Evolutionary conservation across 2,329 filamentous ascomycete genomes (phyloP).

Genomic region (Thielaviopsis euricoi): DNA sequence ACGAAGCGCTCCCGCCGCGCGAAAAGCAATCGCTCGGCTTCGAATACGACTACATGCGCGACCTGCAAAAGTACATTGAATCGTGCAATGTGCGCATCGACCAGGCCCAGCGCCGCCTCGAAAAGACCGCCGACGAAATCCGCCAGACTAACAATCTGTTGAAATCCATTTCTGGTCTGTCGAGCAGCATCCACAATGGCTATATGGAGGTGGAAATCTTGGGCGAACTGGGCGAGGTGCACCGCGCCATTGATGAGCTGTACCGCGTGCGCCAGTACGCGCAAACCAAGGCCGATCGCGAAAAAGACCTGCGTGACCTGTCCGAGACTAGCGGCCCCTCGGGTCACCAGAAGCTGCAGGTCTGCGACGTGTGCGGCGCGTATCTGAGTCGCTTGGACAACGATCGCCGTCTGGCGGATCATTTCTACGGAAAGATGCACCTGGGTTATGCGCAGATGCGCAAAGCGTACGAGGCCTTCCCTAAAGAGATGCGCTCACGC

Average conservation of each 20-base stretch:
- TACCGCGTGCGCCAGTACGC: constrained; percentile 70
- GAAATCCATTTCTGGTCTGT: constrained; percentile 60
- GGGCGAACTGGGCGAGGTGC: constrained; percentile 65
- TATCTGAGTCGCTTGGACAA: constrained; percentile 89
- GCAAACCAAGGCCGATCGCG: constrained; percentile 64
- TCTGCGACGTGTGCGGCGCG: constrained; percentile 95
- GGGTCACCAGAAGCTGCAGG: constrained; percentile 94
- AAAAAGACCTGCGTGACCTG: constrained; percentile 77
- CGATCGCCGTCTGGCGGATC: constrained; percentile 80
- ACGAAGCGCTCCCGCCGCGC: constrained; percentile 53
- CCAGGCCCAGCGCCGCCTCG: constrained; percentile 68
- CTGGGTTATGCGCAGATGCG: constrained; percentile 96
- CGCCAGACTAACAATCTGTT: constrained; percentile 78
- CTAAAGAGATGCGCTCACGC: constrained; percentile 68
- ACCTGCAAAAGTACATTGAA: constrained; percentile 92
- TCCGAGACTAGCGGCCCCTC: constrained; percentile 84
- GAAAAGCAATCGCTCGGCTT: constrained; percentile 72
- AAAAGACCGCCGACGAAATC: constrained; percentile 97
- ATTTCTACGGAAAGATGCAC: constrained; percentile 99
- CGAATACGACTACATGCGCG: constrained; percentile 90
- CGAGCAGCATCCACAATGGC: constrained; percentile 61
- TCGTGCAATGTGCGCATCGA: constrained; percentile 94
- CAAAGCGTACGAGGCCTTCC: constrained; percentile 75
- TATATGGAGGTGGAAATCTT: constrained; percentile 75
- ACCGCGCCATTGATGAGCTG: constrained; percentile 70